Base-by-base conservation (phyloP, 495 filamentous ascomycete species). In the Astrothelium subdiscretum region DNA sequence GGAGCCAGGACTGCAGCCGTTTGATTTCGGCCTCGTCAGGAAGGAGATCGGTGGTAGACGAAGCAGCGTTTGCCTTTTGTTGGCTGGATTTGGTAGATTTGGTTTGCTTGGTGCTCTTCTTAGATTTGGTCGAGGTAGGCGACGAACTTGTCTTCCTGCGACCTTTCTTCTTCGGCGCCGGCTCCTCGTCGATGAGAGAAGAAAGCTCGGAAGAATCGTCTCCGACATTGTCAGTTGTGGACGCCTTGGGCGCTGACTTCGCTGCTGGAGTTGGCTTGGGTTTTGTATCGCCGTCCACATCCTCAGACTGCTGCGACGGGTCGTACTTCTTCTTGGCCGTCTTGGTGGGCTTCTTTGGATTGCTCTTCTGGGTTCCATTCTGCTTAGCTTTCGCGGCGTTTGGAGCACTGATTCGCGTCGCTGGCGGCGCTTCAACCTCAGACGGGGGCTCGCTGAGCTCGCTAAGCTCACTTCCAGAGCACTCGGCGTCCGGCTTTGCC, bases 11-110 rank as follows among this genome's bases (percentile, higher is more conserved):
- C 74, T 98, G 94, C 18, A 98, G 80, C n/a, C 83, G 85, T 72
- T 92, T 97, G 72, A 97, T 90, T 73, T 94, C 87, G 10, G 80
- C 83, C 43, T 92, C 85, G 62, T 90, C 82, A 0, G 87, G 81
- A 38, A 85, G 81, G 6, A 78, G 67, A 11, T 87, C 83, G 60
- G 80, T 71, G 22, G 69, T 35, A 38, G 69, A 59, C 44, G 73
- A 72, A 27, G 75, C 58, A 62, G 74, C 69, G 13, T 62, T 24
- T 29, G 71, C 22, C 31, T 64, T 65, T n/a, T n/a, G n/a, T n/a
- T n/a, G n/a, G n/a, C n/a, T n/a, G 42, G 65, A 22, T 52, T 66
- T 70, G 24, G 58, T 65, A n/a, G 67, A 6, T 60, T 66, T 66
- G 15, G 63, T 6, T 1, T 62, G 18, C 42, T 67, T 70, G 4